A percentile compares a stretch with the other conserved stretches of the same genome.
Evolutionary conservation across 2,329 filamentous ascomycete species (phyloP).

Genomic region (Chaetomiaceae sp.): DNA sequence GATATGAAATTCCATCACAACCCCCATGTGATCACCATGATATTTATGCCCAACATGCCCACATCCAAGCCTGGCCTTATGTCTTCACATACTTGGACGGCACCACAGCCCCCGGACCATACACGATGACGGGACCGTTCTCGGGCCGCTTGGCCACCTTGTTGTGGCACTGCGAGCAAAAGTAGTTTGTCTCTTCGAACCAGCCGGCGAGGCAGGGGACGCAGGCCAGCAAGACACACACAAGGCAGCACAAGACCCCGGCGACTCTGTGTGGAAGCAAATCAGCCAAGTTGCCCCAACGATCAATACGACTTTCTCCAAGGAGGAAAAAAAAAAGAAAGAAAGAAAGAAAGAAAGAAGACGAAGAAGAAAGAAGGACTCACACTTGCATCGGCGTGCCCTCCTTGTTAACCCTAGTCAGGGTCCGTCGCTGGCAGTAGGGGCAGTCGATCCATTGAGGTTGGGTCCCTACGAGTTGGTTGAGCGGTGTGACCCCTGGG

Average conservation of each 20-base stretch:
- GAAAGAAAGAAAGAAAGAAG: too few relatives aligned
- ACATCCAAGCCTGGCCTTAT: not conserved
- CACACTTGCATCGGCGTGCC: slow-evolving; percentile 30
- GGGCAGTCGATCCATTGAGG: slow-evolving; percentile 33
- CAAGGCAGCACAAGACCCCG: slow-evolving; percentile 30
- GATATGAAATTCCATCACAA: too few relatives aligned
- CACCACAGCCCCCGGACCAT: slow-evolving; percentile 17
- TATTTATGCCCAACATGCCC: too few relatives aligned
- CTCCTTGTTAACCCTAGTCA: slow-evolving; percentile 24
- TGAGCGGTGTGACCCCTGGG: slow-evolving; percentile 23
- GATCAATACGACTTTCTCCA: too few relatives aligned
- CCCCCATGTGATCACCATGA: too few relatives aligned
- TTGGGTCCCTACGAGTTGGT: slow-evolving; percentile 25
- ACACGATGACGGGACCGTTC: slow-evolving; percentile 24
- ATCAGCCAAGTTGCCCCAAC: not conserved
- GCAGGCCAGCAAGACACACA: slow-evolving; percentile 33
- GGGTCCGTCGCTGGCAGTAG: slow-evolving; percentile 29
- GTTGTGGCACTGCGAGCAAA: slow-evolving; percentile 31
- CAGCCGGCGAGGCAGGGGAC: slow-evolving; percentile 32
- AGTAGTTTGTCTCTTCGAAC: slow-evolving; percentile 33
- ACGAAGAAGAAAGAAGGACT: too few relatives aligned
- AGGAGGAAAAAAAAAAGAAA: too few relatives aligned
- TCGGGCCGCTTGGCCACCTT: slow-evolving; percentile 28
- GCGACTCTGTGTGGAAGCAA: slow-evolving; percentile 22
- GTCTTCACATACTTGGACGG: slow-evolving; percentile 1